Evolutionary conservation across 257 asterid species (phyloP), one percentile per base, ranked within the genome.

Genomic region (Solanum acaule): DNA sequence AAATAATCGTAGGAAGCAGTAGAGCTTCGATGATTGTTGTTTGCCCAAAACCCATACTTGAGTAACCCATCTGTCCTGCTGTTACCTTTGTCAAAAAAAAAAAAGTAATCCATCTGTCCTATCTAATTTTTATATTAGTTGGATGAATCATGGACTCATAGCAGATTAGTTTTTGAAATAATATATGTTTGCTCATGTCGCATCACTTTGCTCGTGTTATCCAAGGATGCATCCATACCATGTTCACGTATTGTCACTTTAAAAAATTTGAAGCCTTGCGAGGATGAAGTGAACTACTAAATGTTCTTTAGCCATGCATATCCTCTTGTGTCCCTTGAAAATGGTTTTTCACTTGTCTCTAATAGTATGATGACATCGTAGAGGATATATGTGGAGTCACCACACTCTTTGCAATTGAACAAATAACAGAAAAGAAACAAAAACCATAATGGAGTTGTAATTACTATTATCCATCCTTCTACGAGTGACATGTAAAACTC

Each of bases 401-500:
- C 63, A 15, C 34, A 72, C 65, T 52, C 61, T 40, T 35, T 46
- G 67, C 68, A 29, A 73, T 18, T 70, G 84, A 86, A 44, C 31
- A 44, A 70, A 44, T 44, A 44, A 44, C 88, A 44, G 34, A 71
- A 70, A 20, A 42, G 52, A 86, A 81, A 42, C 84, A 87, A 79
- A 38, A 52, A 44, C 46, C 81, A 23, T 82, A 5, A 27, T 33
- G n/a, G 25, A 18, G 42, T 56, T 83, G 49, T 59, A 83, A 27
- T 59, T 31, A 46, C 63, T 38, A 22, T 25, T 46, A 31, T 42
- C 59, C 83, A 37, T 86, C 68, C 87, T 73, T 84, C 25, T 59
- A 10, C 22, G 25, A 79, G 35, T 87, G 37, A 83, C 86, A 25
- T 89, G 40, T 76, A 37, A 67, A 78, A 87, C 35, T 90, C 90